Percentiles rank a stretch among this genome's conserved stretches.
Evolutionary conservation across 768 basidiomycete species (phyloP).

Genomic region (Lentinula sp.): DNA sequence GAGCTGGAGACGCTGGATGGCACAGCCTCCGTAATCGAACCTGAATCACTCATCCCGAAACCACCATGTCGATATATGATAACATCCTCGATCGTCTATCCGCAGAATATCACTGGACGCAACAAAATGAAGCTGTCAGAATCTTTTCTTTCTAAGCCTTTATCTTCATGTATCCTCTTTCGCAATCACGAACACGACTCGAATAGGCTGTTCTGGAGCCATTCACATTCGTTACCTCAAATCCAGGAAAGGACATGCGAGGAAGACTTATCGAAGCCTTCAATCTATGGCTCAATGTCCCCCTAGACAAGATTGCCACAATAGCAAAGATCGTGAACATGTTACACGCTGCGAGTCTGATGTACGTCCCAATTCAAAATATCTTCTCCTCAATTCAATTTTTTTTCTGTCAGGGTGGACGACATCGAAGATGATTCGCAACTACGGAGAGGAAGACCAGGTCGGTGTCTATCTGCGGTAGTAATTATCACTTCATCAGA

Average conservation of each 20-base stretch:
- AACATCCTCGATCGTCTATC: conserved; percentile 6
- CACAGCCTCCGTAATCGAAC: conserved; percentile 27
- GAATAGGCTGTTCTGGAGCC: conserved; percentile 70
- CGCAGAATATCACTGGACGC: conserved; percentile 1
- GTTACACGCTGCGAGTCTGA: conserved; percentile 90
- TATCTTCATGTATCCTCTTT: not conserved
- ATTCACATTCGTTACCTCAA: conserved; percentile 74
- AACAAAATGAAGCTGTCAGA: conserved; percentile 5
- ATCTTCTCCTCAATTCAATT: not conserved
- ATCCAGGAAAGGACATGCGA: conserved; percentile 92
- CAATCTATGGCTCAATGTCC: conserved; percentile 87
- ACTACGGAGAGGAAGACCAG: conserved; percentile 80
- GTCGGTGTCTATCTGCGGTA: conserved; percentile 24
- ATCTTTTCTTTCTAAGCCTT: not conserved
- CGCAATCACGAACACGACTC: not conserved
- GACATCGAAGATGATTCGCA: conserved; percentile 93
- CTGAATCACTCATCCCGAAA: not conserved
- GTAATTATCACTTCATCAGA: not conserved
- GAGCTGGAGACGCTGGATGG: too few species aligned
- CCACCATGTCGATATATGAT: conserved; percentile 1
- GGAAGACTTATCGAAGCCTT: conserved; percentile 86
- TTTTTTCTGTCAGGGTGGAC: conserved; percentile 57
- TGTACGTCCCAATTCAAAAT: conserved; percentile 42
- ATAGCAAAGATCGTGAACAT: conserved; percentile 85
- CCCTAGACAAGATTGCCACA: conserved; percentile 57